Evolutionary conservation across 768 basidiomycete species (phyloP).

Genomic region (Podaxis sp.): DNA sequence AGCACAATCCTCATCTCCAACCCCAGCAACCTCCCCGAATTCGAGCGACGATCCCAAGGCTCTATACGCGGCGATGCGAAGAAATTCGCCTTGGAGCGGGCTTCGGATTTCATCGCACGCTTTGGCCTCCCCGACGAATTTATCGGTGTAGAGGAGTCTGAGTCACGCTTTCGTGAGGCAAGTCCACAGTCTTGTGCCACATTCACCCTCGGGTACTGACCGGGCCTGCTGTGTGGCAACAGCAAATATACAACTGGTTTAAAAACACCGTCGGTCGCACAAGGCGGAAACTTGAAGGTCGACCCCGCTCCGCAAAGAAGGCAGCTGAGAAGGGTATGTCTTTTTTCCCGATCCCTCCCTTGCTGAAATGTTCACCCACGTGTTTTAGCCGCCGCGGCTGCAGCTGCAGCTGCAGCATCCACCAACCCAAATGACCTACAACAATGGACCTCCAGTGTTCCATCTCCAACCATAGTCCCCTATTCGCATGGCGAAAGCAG

Average conservation of each 20-base stretch:
- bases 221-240: constrained; percentile 10
- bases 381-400: constrained; percentile 17
- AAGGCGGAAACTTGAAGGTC: constrained; percentile 56
- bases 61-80: constrained; percentile 68
- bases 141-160: constrained; percentile 54
- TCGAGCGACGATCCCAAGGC: constrained; percentile 58
- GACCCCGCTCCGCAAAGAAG: constrained; percentile 52
- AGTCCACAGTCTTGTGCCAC: constrained; percentile 15
- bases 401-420: constrained; percentile 8
- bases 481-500: constrained; percentile 40
- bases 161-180: constrained; percentile 64
- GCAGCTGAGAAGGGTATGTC: constrained; percentile 49
- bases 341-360: background rate
- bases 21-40: constrained; percentile 49
- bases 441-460: constrained; percentile 38
- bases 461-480: constrained; percentile 36
- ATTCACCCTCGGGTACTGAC: constrained; percentile 18
- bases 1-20: constrained; percentile 9
- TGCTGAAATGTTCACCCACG: background rate
- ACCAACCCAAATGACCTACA: constrained; percentile 19
- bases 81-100: constrained; percentile 64
- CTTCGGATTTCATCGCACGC: constrained; percentile 56
- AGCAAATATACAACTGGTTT: constrained; percentile 78
- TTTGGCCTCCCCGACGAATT: constrained; percentile 61
- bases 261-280: constrained; percentile 68